Percentiles rank a stretch among this genome's conserved stretches.
Evolutionary conservation across 495 filamentous ascomycete species (phyloP).

Genomic region (Xylaria longipes): DNA sequence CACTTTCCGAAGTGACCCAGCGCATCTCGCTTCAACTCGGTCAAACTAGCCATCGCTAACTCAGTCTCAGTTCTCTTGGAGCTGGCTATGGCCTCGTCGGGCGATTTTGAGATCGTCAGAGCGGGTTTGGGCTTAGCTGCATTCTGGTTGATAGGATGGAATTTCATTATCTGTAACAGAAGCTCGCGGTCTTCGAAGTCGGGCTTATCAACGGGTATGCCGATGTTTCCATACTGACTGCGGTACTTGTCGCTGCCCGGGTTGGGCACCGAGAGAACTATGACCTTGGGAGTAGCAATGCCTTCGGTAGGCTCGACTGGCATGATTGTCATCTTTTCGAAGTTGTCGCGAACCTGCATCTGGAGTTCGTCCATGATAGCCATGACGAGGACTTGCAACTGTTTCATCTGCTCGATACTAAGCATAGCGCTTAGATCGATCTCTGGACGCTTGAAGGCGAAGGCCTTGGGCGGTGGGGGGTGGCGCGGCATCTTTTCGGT

Average conservation of each 20-base stretch:
- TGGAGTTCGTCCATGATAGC: constrained; percentile 57
- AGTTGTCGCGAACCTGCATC: constrained; percentile 51
- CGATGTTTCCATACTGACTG: constrained; percentile 26
- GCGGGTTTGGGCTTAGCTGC: constrained; percentile 10
- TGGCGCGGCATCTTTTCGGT: constrained; percentile 31
- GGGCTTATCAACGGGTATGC: constrained; percentile 21
- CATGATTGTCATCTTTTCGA: constrained; percentile 45
- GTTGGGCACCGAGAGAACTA: constrained; percentile 31
- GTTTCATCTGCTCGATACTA: constrained; percentile 30
- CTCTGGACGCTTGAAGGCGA: constrained; percentile 29
- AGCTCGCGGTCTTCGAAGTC: constrained; percentile 26
- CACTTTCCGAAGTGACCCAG: constrained; percentile 53
- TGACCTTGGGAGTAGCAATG: constrained; percentile 31
- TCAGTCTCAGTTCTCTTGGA: constrained; percentile 36
- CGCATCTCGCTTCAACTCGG: constrained; percentile 52
- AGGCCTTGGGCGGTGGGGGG: constrained; percentile 13
- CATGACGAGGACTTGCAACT: constrained; percentile 44
- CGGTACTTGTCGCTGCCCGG: constrained; percentile 37
- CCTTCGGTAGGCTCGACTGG: constrained; percentile 29
- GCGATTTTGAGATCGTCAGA: constrained; percentile 30
- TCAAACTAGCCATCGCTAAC: constrained; percentile 38
- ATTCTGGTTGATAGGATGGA: constrained; percentile 5
- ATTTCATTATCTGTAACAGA: constrained; percentile 28
- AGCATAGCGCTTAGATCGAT: constrained; percentile 34
- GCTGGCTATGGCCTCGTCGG: constrained; percentile 25